A percentile compares a stretch with the other conserved stretches of the same genome.
Evolutionary conservation across 2,329 filamentous ascomycete genomes (phyloP).

Genomic region (Colletotrichum orchidophilum): DNA sequence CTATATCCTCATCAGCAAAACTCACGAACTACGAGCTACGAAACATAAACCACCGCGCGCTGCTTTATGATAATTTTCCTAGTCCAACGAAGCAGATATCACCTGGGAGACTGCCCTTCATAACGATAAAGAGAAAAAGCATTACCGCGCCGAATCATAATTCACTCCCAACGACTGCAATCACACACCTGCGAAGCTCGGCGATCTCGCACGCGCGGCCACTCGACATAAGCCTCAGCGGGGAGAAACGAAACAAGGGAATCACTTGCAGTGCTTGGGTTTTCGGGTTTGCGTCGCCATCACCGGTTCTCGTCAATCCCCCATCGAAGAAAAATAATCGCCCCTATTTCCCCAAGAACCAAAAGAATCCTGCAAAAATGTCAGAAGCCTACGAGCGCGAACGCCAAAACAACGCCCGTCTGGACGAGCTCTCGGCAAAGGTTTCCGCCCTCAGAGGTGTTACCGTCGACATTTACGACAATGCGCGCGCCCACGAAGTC

Average conservation of each 20-base stretch:
- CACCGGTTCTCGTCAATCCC: neutral
- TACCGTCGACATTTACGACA: constrained; percentile 98
- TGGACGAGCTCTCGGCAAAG: constrained; percentile 90
- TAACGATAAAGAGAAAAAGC: neutral
- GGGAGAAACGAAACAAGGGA: neutral
- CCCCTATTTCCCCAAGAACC: neutral
- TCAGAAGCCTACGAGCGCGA: constrained; percentile 83
- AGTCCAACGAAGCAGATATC: neutral
- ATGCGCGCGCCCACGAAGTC: constrained; percentile 86
- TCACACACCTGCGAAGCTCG: neutral
- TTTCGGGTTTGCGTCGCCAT: neutral
- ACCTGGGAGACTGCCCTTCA: neutral
- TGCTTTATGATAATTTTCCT: neutral
- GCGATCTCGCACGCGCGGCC: neutral
- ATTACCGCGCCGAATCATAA: neutral
- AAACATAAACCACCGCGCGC: neutral
- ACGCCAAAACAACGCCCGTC: constrained; percentile 92
- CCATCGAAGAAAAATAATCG: neutral
- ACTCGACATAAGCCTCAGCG: neutral
- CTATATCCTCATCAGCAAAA: neutral
- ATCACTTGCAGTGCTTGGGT: neutral
- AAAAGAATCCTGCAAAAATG: constrained; percentile 56
- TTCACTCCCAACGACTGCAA: neutral
- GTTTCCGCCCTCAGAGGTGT: constrained; percentile 92
- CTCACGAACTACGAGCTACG: neutral